Base-by-base conservation (phyloP, 139 green algal genomes). In the Chlorella sp. region DNA sequence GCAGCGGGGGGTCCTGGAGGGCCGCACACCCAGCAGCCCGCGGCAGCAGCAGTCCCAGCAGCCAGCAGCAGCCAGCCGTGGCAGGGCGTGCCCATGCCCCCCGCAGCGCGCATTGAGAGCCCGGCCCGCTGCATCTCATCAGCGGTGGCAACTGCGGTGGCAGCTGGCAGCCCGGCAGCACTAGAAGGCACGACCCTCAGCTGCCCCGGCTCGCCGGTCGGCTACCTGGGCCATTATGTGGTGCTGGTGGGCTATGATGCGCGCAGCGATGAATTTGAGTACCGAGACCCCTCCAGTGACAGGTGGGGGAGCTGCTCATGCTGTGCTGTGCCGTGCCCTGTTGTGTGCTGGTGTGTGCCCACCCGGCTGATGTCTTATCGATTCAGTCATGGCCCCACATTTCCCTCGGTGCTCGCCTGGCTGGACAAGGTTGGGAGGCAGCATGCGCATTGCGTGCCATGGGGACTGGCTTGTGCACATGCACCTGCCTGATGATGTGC, bases 141-240 rank as follows among this genome's bases (percentile, higher is more conserved):
- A 43, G 65, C 65, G 20, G 65, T 13, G n/a, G 65, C 65, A 43
- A 38, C 67, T 48, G 67, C 67, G 11, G 67, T 2, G 2, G 75
- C n/a, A 8, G 40, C 30, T 28, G 13, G 77, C 30, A 2, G 60
- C 40, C 46, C 46, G 7, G 46, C 11, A 17, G 8, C 46, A 54
- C 11, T 19, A 11, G 46, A 54, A 11, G 46, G 46, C 46, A 8
- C 46, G 8, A 19, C 46, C 8, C 46, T 54, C 46, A 60, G 51
- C 51, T 60, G 51, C 51, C 51, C 51, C 11, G 51, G 51, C 11
- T 60, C 51, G 1, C 28, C 30, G 28, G 34, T 43, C 1, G 41
- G 28, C 0, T 87, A 84, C 30, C 22, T 73, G 30, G 92, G 92
- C 0, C 92, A 95, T 81, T 95, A 94, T 80, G 74, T 95, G 1